Evolutionary conservation across 2,329 filamentous ascomycete genomes (phyloP), one percentile per base, ranked within the genome.

Genomic region (Cadophora gregata): DNA sequence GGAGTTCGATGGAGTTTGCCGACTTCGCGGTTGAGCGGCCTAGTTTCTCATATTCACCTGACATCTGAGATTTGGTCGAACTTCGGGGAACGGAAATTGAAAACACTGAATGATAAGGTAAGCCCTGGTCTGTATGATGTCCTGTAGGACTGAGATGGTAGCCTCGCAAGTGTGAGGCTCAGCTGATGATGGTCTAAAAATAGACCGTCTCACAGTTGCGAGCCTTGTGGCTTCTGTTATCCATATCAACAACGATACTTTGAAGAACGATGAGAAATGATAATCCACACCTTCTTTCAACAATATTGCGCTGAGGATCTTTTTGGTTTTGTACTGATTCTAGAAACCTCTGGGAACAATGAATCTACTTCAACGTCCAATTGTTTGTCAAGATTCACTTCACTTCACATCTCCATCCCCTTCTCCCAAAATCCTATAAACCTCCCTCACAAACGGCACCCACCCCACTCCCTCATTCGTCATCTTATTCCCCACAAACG

Each of bases 401-500:
- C 12, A 36, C 12, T 36, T 36, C 31, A 5, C 31, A 5, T 36
- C 31, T 5, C 31, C 12, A 5, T 12, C 31, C 31, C 31, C 31
- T 12, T 36, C 50, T 14, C 51, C 51, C 27, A 56, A 31, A 33
- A 33, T 33, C 27, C 31, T 27, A 31, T 56, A 56, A 33, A 56
- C 27, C 24, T 27, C 51, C 14, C 27, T 56, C 6, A 56, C 51
- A 56, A 19, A 31, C 51, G 7, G 9, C 16, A 31, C 31, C 27
- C 24, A 29, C 14, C 27, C 51, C 16, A 56, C 7, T 8, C 51
- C 51, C 8, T n/a, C 27, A 31, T 56, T 56, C 19, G 19, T 33
- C 56, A 59, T 59, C 33, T 25, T 59, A 27, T 59, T 59, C 33
- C 33, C 38, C 16, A 36, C 36, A 21, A 38, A 59, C 7, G 29